phyloP scores from a whole-genome alignment of 2,329 filamentous ascomycete genomes.

The Graphiopsis chlorocephala region DNA sequence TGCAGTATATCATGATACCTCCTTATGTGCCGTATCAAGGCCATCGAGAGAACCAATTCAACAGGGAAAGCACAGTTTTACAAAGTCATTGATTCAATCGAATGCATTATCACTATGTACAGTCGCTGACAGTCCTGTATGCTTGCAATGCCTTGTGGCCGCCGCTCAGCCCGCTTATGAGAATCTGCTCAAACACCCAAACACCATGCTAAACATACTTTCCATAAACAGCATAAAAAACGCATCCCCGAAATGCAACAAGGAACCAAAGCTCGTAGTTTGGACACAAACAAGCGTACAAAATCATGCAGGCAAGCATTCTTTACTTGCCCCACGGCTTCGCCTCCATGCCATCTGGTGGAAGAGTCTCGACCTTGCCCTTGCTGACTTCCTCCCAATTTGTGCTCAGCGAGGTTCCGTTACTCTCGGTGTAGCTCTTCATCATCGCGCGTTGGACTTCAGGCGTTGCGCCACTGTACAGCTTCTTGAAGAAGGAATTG shows the following conservation, averaged over 20 bases:
- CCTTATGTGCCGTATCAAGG: no score
- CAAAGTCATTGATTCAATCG: background rate
- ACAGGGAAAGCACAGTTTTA: background rate
- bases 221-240: background rate
- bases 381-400: constrained; percentile 81
- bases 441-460: constrained; percentile 93
- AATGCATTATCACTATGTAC: background rate
- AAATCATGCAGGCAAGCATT: background rate
- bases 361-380: constrained; percentile 67
- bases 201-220: background rate
- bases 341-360: constrained; percentile 73
- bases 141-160: background rate
- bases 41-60: background rate
- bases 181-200: background rate
- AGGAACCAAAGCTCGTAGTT: background rate
- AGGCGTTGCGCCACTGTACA: constrained; percentile 72
- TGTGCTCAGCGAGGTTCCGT: constrained; percentile 87
- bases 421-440: constrained; percentile 94
- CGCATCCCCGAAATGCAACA: background rate
- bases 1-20: no score
- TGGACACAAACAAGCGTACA: background rate
- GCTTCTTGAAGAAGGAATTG: constrained; percentile 83
- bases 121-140: background rate
- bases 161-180: background rate
- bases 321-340: constrained; percentile 60